Conservation (phyloP, 306 rosid species). For the Canavalia ensiformis region DNA sequence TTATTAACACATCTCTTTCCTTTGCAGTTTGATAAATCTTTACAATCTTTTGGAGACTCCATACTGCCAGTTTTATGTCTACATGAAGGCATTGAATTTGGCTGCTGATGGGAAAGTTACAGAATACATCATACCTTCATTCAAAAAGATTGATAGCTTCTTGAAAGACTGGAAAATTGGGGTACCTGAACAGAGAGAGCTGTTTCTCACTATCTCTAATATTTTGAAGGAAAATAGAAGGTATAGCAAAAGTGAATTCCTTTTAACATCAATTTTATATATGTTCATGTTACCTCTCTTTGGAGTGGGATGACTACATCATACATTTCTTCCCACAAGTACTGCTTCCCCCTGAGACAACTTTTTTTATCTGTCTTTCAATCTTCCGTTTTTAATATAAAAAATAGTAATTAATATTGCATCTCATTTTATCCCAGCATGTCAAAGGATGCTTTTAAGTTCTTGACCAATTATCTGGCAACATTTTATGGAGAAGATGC, state of each 20-base stretch:
- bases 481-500: slow-evolving; percentile 86
- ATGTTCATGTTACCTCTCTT: slow-evolving; percentile 1
- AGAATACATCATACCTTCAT: slow-evolving; percentile 76
- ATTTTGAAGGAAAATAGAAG: slow-evolving; percentile 88
- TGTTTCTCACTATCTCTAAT: slow-evolving; percentile 78
- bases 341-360: neutral
- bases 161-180: slow-evolving; percentile 95
- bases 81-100: slow-evolving; percentile 77
- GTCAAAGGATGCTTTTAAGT: slow-evolving; percentile 84
- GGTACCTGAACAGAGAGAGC: slow-evolving; percentile 71
- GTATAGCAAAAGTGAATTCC: slow-evolving; percentile 52
- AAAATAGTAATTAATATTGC: slow-evolving; percentile 25
- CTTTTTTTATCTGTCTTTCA: slow-evolving; percentile 6
- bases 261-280: slow-evolving; percentile 2
- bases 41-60: slow-evolving; percentile 89
- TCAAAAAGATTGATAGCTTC: slow-evolving; percentile 80
- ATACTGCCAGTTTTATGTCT: slow-evolving; percentile 76
- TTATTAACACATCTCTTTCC: slow-evolving; percentile 21
- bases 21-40: slow-evolving; percentile 83
- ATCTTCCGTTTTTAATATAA: neutral
- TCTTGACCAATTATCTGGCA: slow-evolving; percentile 78
- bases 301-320: neutral
- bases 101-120: slow-evolving; percentile 85
- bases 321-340: slow-evolving; percentile 9
- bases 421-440: slow-evolving; percentile 59